These are phyloP conservation scores for Pyrenochaeta sp. DNA, from an alignment of 2,329 filamentous ascomycete species.

Conservation along the genomic window DNA sequence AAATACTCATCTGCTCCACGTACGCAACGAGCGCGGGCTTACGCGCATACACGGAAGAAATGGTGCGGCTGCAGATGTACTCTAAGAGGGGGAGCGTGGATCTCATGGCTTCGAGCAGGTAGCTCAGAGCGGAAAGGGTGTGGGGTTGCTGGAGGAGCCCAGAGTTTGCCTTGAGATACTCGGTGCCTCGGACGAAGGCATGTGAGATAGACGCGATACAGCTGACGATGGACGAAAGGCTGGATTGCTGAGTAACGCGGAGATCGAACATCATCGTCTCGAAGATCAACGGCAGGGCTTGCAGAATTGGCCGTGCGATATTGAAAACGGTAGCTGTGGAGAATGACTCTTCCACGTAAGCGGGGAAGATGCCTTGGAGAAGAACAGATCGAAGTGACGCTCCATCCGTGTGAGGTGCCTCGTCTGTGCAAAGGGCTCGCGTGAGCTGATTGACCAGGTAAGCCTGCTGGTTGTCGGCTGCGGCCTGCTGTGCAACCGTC, in stretches of 20 bases:
- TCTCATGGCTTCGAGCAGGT: slow-evolving; percentile 52
- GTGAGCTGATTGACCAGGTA: slow-evolving; percentile 64
- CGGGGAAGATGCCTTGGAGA: slow-evolving; percentile 63
- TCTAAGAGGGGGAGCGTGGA: slow-evolving; percentile 54
- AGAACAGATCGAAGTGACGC: slow-evolving; percentile 61
- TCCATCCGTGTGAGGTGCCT: slow-evolving; percentile 48
- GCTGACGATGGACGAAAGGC: slow-evolving; percentile 44
- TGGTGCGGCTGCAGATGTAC: slow-evolving; percentile 53
- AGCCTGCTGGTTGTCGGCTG: slow-evolving; percentile 63
- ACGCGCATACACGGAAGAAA: background rate
- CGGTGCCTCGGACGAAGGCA: slow-evolving; percentile 47
- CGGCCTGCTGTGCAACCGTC: slow-evolving; percentile 65
- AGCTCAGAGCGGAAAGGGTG: slow-evolving; percentile 48
- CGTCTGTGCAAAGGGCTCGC: slow-evolving; percentile 57
- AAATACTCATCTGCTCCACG: slow-evolving; percentile 50
- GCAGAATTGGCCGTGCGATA: slow-evolving; percentile 60
- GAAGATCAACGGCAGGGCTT: slow-evolving; percentile 55
- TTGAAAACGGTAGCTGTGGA: slow-evolving; percentile 58
- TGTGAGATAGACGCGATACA: slow-evolving; percentile 51
- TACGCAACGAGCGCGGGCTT: slow-evolving; percentile 44
- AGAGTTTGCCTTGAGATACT: slow-evolving; percentile 43
- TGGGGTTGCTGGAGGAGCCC: slow-evolving; percentile 48
- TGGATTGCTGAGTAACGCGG: slow-evolving; percentile 50
- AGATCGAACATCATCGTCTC: slow-evolving; percentile 56
- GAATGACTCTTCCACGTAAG: slow-evolving; percentile 61